Evolutionary conservation across 257 asterid genomes (phyloP).

Genomic region (Solanum raphanifolium): DNA sequence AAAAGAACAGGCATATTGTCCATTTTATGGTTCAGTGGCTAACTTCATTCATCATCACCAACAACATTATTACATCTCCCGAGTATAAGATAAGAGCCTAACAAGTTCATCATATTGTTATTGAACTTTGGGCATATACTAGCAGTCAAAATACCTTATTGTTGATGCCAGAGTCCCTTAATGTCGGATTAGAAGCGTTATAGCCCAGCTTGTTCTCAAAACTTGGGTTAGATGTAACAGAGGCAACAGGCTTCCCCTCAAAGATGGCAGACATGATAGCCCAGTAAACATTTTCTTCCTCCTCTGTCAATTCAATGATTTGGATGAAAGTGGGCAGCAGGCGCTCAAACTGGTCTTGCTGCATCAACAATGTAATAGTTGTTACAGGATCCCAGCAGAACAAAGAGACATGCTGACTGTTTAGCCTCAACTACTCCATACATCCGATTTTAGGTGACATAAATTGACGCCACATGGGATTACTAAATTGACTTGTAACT

Average conservation of each 20-base stretch:
- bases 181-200: slow-evolving; percentile 25
- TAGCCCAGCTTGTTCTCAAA: slow-evolving; percentile 19
- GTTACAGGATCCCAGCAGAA: not conserved
- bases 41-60: not conserved
- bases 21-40: not conserved
- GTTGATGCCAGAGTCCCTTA: slow-evolving; percentile 57
- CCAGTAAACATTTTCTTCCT: slow-evolving; percentile 76
- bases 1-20: not conserved
- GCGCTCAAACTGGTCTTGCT: slow-evolving; percentile 93
- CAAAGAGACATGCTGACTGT: not conserved
- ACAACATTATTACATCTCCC: not conserved
- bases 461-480: not conserved
- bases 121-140: not conserved
- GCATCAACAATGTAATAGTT: slow-evolving; percentile 10
- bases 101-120: not conserved
- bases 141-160: slow-evolving; percentile 48
- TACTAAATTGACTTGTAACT: not conserved
- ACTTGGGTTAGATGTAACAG: slow-evolving; percentile 21
- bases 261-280: slow-evolving; percentile 60
- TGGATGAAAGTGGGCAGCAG: slow-evolving; percentile 85
- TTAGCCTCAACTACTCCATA: not conserved
- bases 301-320: slow-evolving; percentile 71
- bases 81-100: not conserved
- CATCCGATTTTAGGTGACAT: not conserved
- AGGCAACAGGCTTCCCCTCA: slow-evolving; percentile 52